A percentile compares a stretch with the other conserved stretches of the same genome.
Evolutionary conservation across 108 stramenopile genomes (phyloP).

Genomic region (Nitzschia palea): DNA sequence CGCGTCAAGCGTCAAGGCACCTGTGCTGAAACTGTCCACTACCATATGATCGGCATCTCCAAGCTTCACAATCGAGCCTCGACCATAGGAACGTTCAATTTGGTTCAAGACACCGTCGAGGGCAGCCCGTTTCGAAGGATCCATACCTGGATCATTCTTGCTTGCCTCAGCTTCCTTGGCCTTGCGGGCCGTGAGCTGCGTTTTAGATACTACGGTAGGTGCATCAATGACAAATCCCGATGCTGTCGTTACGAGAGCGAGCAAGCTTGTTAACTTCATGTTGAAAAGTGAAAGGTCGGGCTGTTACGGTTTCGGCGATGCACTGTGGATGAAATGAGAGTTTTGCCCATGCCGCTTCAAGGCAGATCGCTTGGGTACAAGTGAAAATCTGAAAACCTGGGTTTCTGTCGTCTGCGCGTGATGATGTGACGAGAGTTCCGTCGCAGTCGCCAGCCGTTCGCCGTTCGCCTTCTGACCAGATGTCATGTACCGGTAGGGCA

Average conservation of each 20-base stretch:
- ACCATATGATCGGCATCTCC: constrained; percentile 74
- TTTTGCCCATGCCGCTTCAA: too few species aligned
- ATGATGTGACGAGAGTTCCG: too few species aligned
- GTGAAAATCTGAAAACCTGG: too few species aligned
- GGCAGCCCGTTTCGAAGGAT: constrained; percentile 76
- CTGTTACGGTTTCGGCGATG: too few species aligned
- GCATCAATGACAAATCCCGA: background rate
- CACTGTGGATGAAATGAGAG: too few species aligned
- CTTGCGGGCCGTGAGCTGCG: background rate
- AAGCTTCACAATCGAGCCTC: constrained; percentile 87
- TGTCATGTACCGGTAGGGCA: too few species aligned
- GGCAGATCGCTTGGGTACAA: too few species aligned
- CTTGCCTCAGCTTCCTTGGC: background rate
- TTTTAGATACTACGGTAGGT: background rate
- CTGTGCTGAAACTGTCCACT: constrained; percentile 86
- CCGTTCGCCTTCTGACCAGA: too few species aligned
- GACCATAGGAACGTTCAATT: constrained; percentile 91
- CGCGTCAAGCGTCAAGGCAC: constrained; percentile 87
- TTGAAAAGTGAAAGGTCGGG: background rate
- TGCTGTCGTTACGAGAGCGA: background rate
- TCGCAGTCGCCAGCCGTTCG: too few species aligned
- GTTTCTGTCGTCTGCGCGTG: too few species aligned
- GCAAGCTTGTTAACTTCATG: background rate
- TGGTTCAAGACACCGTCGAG: constrained; percentile 87
- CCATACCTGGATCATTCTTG: constrained; percentile 14